phyloP scores from a whole-genome alignment of 139 green algal species.

The Spirogloea muscicola region DNA sequence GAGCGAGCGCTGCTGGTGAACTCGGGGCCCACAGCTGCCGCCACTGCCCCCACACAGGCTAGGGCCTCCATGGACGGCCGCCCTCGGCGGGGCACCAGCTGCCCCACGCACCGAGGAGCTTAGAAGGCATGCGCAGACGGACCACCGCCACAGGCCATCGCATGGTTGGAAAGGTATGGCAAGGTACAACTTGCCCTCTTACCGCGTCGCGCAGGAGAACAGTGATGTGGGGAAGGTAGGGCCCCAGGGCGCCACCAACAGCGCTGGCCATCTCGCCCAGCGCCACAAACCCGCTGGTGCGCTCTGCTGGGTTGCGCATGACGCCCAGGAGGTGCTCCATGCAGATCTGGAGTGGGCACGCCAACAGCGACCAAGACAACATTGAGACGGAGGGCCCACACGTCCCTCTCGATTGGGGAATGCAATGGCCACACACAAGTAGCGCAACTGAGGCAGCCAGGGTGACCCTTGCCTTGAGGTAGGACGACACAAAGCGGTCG shows the following conservation, averaged over 20 bases:
- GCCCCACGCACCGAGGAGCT: too few relatives aligned
- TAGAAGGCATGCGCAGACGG: too few relatives aligned
- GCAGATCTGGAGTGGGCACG: too few relatives aligned
- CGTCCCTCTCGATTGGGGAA: too few relatives aligned
- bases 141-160: too few relatives aligned
- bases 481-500: constrained; percentile 79
- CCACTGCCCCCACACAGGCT: constrained; percentile 73
- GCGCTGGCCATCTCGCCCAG: constrained; percentile 74
- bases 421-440: too few relatives aligned
- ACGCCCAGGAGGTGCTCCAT: constrained; percentile 62
- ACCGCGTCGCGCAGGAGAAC: constrained; percentile 31
- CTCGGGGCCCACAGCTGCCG: constrained; percentile 58
- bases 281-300: constrained; percentile 63
- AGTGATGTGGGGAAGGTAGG: constrained; percentile 43
- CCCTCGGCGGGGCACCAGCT: constrained; percentile 28
- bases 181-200: too few relatives aligned
- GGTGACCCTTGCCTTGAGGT: too few relatives aligned
- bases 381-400: too few relatives aligned
- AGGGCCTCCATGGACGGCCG: constrained; percentile 50
- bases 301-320: constrained; percentile 49
- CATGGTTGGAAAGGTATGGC: too few relatives aligned
- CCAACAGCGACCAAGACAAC: too few relatives aligned
- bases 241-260: constrained; percentile 47
- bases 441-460: too few relatives aligned
- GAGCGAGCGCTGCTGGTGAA: constrained; percentile 65